Percentiles rank a stretch among this genome's conserved stretches.
These are phyloP conservation scores for Lophiotrema nucula DNA, from an alignment of 495 filamentous ascomycete genomes.

Conservation along the genomic window DNA sequence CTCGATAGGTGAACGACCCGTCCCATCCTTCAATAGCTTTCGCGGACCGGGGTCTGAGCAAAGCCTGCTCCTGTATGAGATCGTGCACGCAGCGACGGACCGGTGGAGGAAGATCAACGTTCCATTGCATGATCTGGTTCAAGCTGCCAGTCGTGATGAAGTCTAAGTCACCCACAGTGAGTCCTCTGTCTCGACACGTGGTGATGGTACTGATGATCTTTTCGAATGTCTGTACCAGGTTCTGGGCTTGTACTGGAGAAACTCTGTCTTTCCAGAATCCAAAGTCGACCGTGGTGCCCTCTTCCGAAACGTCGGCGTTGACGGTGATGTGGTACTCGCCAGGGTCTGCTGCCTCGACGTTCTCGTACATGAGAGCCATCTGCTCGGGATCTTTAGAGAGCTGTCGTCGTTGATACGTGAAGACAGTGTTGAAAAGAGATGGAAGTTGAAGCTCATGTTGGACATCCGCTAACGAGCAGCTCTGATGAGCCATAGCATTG, in stretches of 20 bases:
- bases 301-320: constrained; percentile 31
- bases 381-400: constrained; percentile 15
- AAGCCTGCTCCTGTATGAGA: constrained; percentile 44
- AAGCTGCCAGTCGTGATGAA: constrained; percentile 43
- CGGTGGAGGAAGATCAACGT: constrained; percentile 41
- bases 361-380: constrained; percentile 20
- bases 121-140: constrained; percentile 48
- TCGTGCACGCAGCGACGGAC: constrained; percentile 48
- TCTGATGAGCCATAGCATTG: constrained; percentile 34
- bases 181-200: background rate
- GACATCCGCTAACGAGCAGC: constrained; percentile 34
- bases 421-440: constrained; percentile 33
- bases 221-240: constrained; percentile 30
- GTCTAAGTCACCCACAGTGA: constrained; percentile 42
- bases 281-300: constrained; percentile 25
- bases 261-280: constrained; percentile 33
- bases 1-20: constrained; percentile 50
- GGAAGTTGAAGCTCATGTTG: constrained; percentile 32
- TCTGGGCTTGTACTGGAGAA: constrained; percentile 23
- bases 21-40: constrained; percentile 53
- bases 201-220: constrained; percentile 24
- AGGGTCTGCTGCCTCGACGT: constrained; percentile 29
- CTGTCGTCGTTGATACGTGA: constrained; percentile 28
- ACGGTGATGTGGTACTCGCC: constrained; percentile 34
- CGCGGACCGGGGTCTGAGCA: constrained; percentile 40